phyloP scores from a whole-genome alignment of 2,329 filamentous ascomycete genomes.

The Colletotrichum sp. region DNA sequence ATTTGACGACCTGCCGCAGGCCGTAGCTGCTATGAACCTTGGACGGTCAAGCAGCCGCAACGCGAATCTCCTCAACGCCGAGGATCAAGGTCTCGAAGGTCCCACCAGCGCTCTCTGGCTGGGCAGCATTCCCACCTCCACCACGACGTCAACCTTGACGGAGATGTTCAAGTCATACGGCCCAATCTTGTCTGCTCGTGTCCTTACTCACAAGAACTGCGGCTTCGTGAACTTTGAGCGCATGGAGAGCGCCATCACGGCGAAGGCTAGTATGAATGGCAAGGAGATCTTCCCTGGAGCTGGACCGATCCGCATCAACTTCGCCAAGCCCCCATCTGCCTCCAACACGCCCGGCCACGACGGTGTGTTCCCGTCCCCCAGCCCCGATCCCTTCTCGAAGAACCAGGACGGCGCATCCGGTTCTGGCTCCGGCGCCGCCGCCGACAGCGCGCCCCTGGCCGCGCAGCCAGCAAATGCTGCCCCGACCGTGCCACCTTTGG shows the following conservation, averaged over 20 bases:
- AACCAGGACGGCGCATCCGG: slow-evolving; percentile 50
- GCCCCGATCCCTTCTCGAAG: slow-evolving; percentile 81
- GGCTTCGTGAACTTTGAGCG: slow-evolving; percentile 98
- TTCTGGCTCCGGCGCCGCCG: slow-evolving; percentile 41
- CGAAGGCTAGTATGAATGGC: slow-evolving; percentile 86
- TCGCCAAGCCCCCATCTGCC: slow-evolving; percentile 92
- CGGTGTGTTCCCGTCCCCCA: slow-evolving; percentile 87
- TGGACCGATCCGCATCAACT: slow-evolving; percentile 93
- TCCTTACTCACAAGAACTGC: slow-evolving; percentile 98
- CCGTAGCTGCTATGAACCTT: slow-evolving; percentile 81
- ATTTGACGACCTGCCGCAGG: slow-evolving; percentile 80
- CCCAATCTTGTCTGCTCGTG: slow-evolving; percentile 86
- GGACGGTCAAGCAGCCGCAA: slow-evolving; percentile 69
- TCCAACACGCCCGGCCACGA: slow-evolving; percentile 89
- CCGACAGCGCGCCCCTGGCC: slow-evolving; percentile 32
- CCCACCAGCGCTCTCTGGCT: slow-evolving; percentile 96
- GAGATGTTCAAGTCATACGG: slow-evolving; percentile 97
- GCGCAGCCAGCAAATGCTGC: slow-evolving; percentile 47
- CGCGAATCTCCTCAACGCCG: slow-evolving; percentile 70
- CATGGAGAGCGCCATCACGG: slow-evolving; percentile 87
- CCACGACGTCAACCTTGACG: slow-evolving; percentile 90
- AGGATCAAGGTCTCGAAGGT: slow-evolving; percentile 83
- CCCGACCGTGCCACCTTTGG: slow-evolving; percentile 73
- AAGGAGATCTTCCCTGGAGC: slow-evolving; percentile 99
- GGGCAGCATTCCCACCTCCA: slow-evolving; percentile 95